Evolutionary conservation across 1,139 yeast genomes (phyloP), one percentile per base, ranked within the genome.

Genomic region (Protomyces gravidus): DNA sequence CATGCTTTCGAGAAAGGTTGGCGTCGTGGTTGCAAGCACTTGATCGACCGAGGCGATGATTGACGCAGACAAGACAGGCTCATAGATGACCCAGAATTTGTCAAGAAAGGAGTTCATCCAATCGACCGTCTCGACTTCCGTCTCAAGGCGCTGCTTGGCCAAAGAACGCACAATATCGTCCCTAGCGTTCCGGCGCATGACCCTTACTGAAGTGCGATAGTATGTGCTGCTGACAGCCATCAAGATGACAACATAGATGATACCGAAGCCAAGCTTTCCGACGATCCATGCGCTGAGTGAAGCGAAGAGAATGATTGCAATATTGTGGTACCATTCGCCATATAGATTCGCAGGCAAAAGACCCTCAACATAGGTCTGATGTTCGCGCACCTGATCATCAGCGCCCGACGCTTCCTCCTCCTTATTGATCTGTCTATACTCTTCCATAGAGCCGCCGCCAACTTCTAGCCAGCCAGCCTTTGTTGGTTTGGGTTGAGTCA

Each of bases 301-400:
- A 1, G 86, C 87, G 5, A 79, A 72, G 28, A 85, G 73, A 64
- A 89, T 75, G 50, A 82, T 78, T 0, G 81, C 96, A 15, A 86
- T 84, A 64, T 86, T 85, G 71, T 92, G 98, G 70, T 85, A 92
- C 97, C 98, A 92, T 68, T 92, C 97, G 59, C 98, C 98, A 67
- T 86, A 88, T 6, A 53, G 25, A 26, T 45, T 21, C 21, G 40
- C 50, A n/a, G 58, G 58, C 13, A 53, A 51, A 13, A 27, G 19
- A 13, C 30, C 46, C 27, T 53, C 58, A 9, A 53, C 27, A 27
- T 23, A 2, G 6, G 58, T 46, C 52, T 30, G 45, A 21, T 48
- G 52, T n/a, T 48, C 52, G 17, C 26, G 40, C 4, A 21, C 45
- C n/a, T 33, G n/a, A 26, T 25, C 47, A 3, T 45, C 30, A 11